Evolutionary conservation across 108 stramenopile species (phyloP), one percentile per base, ranked within the genome.

Genomic region (Cyclostephanos invisitatus): DNA sequence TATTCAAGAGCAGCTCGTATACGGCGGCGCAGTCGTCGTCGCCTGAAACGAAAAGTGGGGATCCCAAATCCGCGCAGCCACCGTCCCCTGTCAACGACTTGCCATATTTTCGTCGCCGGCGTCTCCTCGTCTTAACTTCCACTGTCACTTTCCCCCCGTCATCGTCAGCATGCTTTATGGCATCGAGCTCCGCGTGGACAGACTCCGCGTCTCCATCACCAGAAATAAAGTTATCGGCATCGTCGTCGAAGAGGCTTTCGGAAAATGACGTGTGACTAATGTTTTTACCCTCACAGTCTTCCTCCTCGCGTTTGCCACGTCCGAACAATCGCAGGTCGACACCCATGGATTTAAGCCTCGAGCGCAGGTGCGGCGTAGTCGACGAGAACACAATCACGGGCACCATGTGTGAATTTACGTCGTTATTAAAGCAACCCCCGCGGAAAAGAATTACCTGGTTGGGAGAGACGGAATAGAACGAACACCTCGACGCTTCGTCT

Each of bases 1-100:
- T 73, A 65, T 87, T 91, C 54, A 80, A 53, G 46, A 81, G 85
- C n/a, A 87, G 62, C 59, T 91, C 86, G 55, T 73, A 86, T 21
- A 89, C 81, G n/a, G 68, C 48, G 22, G 69, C 64, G 57, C 88
- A 89, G 62, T 87, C 82, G 32, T 87, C 87, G 25, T 73, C 73
- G 25, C 90, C 90, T 11, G 49, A 63, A 53, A 88, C 59, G 44
- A 64, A 74, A 42, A 87, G 49, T 51, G 87, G 66, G 44, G 63
- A 67, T 20, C 61, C 32, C 25, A 32, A 28, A 17, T 42, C 59
- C 18, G 60, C 28, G n/a, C 50, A 32, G 32, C 32, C 32, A 32
- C 32, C 50, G 29, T 11, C 64, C 1, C 48, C 56, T 50, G 37
- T 37, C 40, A 38, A 46, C 15, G 20, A 28, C 22, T 47, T 36